Evolutionary conservation across 2,329 filamentous ascomycete species (phyloP).

Genomic region (Didymella lethalis): DNA sequence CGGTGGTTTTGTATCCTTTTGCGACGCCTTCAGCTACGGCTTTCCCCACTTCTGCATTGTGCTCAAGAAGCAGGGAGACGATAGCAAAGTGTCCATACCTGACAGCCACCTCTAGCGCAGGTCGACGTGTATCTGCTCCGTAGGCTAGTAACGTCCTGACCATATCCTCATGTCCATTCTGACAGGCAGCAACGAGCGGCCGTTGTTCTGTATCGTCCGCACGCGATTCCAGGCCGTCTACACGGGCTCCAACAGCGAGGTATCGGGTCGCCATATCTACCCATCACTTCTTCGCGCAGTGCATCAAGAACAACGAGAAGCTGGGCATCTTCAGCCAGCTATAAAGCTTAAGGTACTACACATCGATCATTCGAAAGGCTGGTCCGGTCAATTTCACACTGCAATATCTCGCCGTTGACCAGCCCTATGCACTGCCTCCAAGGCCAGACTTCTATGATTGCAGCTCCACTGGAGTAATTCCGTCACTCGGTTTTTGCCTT

Average conservation of each 20-base stretch:
- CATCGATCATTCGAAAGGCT: not conserved
- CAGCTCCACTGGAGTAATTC: not conserved
- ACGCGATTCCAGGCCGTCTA: not conserved
- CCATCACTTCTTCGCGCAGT: conserved; percentile 13
- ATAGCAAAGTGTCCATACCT: not conserved
- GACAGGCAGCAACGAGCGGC: not conserved
- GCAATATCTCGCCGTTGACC: not conserved
- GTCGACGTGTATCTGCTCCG: not conserved
- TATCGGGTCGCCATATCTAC: conserved; percentile 13
- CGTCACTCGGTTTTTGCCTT: not conserved
- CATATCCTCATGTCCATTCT: not conserved
- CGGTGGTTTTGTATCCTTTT: not conserved
- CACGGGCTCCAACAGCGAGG: conserved; percentile 8
- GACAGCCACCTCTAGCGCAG: not conserved
- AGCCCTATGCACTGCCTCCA: not conserved
- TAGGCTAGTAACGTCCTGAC: not conserved
- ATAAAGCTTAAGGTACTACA: not conserved
- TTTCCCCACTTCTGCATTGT: not conserved
- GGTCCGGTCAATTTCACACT: not conserved
- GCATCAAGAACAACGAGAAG: not conserved
- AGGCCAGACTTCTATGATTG: not conserved
- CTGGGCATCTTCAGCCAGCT: not conserved
- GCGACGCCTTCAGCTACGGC: not conserved
- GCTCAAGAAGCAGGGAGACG: not conserved
- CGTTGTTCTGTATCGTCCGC: not conserved